phyloP scores from a whole-genome alignment of 148 eudicot genomes.

The Camellia sinensis region DNA sequence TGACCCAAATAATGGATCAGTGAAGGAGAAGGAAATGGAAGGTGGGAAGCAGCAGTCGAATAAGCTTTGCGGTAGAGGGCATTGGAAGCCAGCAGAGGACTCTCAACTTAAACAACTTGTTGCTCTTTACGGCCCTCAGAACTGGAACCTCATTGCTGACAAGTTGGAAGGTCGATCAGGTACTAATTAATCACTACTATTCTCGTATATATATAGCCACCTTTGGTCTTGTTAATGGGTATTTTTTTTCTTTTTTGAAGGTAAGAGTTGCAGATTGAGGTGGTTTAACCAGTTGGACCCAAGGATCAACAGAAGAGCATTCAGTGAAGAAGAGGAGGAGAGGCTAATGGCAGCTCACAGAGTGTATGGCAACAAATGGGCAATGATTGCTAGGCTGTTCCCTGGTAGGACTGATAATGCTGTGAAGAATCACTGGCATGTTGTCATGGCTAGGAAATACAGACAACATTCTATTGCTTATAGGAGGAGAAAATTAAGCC shows the following conservation, averaged over 20 bases:
- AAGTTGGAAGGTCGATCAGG: no score
- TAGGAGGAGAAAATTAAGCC: slow-evolving; percentile 39
- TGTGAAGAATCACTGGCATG: slow-evolving; percentile 97
- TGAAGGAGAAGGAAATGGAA: neutral
- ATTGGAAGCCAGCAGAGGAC: slow-evolving; percentile 75
- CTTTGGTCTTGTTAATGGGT: no score
- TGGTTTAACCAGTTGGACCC: slow-evolving; percentile 96
- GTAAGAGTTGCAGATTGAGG: slow-evolving; percentile 85
- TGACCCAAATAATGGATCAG: neutral
- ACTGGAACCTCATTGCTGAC: no score
- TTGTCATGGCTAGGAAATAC: slow-evolving; percentile 75
- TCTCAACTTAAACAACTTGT: no score
- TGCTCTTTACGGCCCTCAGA: no score
- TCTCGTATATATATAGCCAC: no score
- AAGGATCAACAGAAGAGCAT: slow-evolving; percentile 77
- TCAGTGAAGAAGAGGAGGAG: slow-evolving; percentile 76
- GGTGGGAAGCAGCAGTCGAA: slow-evolving; percentile 27
- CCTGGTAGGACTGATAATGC: slow-evolving; percentile 91
- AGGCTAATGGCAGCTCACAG: slow-evolving; percentile 71
- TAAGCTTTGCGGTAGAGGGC: slow-evolving; percentile 66
- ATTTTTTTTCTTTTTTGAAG: slow-evolving; percentile 22
- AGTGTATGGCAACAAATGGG: slow-evolving; percentile 87
- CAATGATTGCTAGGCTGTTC: slow-evolving; percentile 74
- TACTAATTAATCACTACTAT: no score
- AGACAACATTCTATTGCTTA: slow-evolving; percentile 61